Evolutionary conservation across 2,329 filamentous ascomycete species (phyloP), one percentile per base, ranked within the genome.

Genomic region (Xylariaceae sp.): DNA sequence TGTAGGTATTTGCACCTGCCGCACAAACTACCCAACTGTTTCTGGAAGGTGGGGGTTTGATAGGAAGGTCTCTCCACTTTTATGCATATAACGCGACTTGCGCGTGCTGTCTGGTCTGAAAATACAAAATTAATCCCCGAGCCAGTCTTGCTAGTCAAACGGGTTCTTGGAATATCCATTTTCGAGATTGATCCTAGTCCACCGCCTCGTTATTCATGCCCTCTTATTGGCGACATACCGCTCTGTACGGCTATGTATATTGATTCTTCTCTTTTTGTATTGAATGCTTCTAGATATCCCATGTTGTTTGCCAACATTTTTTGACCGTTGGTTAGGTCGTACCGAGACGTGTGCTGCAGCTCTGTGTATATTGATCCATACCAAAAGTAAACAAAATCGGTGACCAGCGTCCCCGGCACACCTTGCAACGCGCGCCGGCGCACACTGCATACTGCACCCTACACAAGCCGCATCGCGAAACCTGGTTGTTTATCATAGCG

Each of bases 401-500:
- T 16, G 17, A 31, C 45, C 44, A 52, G 46, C 17, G 19, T 46
- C 56, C 21, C 7, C 14, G n/a, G 28, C 19, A 23, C 40, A 37
- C 37, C 44, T 12, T 34, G 28, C 46, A 44, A 41, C 53, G 11
- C 24, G 21, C 45, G 14, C 54, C 17, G 46, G 41, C 41, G 46
- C 60, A 44, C 53, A 36, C 31, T 45, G 37, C 48, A 56, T 57
- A 40, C 44, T 36, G 47, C 60, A 58, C 58, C 41, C 44, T 36
- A 44, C 60, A 58, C 58, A 44, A 48, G 56, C 61, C 45, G 49
- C 61, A 55, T 58, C 54, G 58, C 57, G 58, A 61, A 56, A 23
- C 58, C 56, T 58, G 54, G 53, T 66, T 66, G 65, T 66, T 53
- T 60, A 57, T 46, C n/a, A n/a, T n/a, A n/a, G 53, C 49, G 39